Percentiles rank a stretch among this genome's conserved stretches.
Conservation (phyloP, 495 filamentous ascomycete species). For the Podospora pseudocomata region DNA sequence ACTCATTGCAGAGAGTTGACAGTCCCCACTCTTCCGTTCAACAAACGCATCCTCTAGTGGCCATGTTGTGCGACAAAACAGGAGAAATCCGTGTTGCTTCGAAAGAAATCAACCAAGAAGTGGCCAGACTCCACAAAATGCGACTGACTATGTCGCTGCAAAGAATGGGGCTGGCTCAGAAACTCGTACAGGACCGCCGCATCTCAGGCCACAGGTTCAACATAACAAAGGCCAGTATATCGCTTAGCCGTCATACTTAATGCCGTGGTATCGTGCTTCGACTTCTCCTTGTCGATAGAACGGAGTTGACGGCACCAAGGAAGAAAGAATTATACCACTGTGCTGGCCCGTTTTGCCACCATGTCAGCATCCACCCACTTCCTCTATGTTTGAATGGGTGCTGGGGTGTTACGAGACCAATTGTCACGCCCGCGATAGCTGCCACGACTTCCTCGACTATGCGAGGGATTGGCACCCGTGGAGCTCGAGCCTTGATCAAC, state of each 20-base stretch:
- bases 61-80: background rate
- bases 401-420: conserved; percentile 29
- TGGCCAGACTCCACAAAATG: background rate
- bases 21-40: background rate
- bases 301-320: background rate
- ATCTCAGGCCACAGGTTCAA: conserved; percentile 7
- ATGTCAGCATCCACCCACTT: background rate
- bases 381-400: conserved; percentile 29
- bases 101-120: conserved; percentile 12
- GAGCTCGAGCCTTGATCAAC: conserved; percentile 23
- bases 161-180: conserved; percentile 9
- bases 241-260: background rate
- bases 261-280: background rate
- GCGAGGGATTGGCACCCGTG: conserved; percentile 15
- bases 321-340: background rate
- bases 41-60: background rate
- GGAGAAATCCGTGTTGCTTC: background rate
- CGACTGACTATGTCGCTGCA: conserved; percentile 14
- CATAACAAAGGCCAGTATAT: conserved; percentile 7
- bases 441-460: conserved; percentile 23
- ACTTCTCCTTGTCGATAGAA: background rate
- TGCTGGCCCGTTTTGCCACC: background rate
- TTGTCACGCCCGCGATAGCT: conserved; percentile 30
- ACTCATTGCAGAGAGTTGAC: background rate
- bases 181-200: conserved; percentile 20